These are phyloP conservation scores for Rhododendron molle DNA, from an alignment of 148 eudicot genomes.

Conservation along the genomic window DNA sequence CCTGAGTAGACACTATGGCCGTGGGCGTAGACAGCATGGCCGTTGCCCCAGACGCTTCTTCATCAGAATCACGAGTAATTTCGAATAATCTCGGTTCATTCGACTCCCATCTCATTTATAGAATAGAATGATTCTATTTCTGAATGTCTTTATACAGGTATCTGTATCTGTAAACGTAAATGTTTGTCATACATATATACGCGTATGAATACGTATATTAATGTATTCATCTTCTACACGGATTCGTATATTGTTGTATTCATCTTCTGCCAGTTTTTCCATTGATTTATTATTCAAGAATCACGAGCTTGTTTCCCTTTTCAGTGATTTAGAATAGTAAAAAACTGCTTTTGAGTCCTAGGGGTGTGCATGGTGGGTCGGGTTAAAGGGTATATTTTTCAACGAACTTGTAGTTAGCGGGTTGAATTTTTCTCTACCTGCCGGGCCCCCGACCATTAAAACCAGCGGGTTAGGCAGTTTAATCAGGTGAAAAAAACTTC, in stretches of 20 bases:
- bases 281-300: background rate
- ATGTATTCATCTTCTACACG: background rate
- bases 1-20: background rate
- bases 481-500: no score
- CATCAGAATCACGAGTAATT: background rate
- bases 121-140: background rate
- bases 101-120: background rate
- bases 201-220: background rate
- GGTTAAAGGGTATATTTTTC: no score
- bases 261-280: background rate
- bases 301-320: background rate
- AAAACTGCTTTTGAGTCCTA: background rate
- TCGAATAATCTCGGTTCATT: background rate
- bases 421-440: no score
- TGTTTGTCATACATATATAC: background rate
- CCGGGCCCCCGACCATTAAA: no score
- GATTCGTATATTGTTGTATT: background rate
- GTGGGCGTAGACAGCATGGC: background rate
- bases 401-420: no score
- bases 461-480: no score
- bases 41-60: background rate
- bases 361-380: background rate
- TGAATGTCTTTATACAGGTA: background rate
- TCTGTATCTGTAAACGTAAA: background rate
- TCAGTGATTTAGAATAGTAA: background rate